A percentile compares a stretch with the other conserved stretches of the same genome.
Conservation (phyloP, 2,329 filamentous ascomycete species). For the Cladophialophora carrionii region DNA sequence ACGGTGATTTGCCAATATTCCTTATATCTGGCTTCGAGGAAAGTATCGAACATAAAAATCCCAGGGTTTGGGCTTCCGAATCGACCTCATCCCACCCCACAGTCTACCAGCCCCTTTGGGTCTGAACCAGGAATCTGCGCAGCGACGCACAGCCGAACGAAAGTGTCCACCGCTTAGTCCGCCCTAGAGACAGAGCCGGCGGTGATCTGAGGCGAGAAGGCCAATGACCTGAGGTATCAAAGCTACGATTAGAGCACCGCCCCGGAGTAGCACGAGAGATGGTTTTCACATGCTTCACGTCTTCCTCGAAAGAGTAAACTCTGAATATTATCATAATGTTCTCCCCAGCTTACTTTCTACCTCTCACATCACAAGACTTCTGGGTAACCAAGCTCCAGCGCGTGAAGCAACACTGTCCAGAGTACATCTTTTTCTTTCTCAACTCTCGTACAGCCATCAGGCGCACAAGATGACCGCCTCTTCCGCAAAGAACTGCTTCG, state of each 20-base stretch:
- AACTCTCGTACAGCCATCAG: background rate
- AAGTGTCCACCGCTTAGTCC: background rate
- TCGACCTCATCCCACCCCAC: background rate
- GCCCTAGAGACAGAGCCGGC: background rate
- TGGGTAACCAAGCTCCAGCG: background rate
- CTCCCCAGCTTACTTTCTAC: background rate
- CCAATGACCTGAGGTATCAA: background rate
- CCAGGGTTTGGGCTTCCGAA: background rate
- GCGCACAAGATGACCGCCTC: background rate
- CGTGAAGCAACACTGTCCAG: background rate
- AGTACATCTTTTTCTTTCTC: background rate
- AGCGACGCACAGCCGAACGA: background rate
- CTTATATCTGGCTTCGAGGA: background rate
- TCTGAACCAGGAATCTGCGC: background rate
- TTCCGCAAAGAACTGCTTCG: background rate
- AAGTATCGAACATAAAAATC: background rate
- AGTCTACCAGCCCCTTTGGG: background rate
- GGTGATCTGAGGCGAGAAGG: background rate
- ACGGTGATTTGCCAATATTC: background rate
- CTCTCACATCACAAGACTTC: background rate
- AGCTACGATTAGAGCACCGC: background rate
- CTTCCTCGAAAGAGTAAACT: background rate
- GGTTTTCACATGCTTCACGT: constrained; percentile 1
- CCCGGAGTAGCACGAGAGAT: background rate
- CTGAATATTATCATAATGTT: background rate